Evolutionary conservation across 192 early-diverging fungal genomes (phyloP), one percentile per base, ranked within the genome.

Genomic region (Coemansia reversa): DNA sequence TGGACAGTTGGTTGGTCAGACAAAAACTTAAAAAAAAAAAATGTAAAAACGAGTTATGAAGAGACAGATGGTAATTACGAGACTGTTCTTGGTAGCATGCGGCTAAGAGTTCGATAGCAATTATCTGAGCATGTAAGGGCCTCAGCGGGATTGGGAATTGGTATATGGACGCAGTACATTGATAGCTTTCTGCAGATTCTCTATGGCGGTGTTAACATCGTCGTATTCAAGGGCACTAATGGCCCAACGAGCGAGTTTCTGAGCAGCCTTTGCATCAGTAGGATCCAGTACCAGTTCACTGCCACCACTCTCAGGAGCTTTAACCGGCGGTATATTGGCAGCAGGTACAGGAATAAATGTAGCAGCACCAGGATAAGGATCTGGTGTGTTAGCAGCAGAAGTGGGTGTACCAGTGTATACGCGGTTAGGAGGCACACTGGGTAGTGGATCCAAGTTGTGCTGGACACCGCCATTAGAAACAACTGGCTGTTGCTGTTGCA

Each of bases 171-270:
- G 35, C 33, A 82, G 61, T 6, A 70, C 32, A 52, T 61, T 74
- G 4, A 93, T 75, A 19, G 92, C 92, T 55, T 88, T 86, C 42
- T 85, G 75, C 49, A 94, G 65, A 61, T 93, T 88, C 6, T 85
- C 78, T n/a, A 94, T 82, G 5, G 96, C 94, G 0, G 91, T 93
- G 4, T 83, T 71, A 16, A 97, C 85, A 77, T 98, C 96, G 62
- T 96, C 95, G 65, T 96, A 99, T 59, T 96, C 90, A 18, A 99
- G 65, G 4, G 97, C 92, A 66, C 93, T 95, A 66, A 94, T 91
- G 3, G 95, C 96, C 84, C 90, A 98, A 60, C 91, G 89, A 11
- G 93, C 85, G 48, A 88, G 83, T 76, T 99, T 99, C 57, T 94
- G 92, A 1, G 94, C 94, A 2, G 72, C 65, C 12, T 86, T 82